Base-by-base conservation (phyloP, 495 filamentous ascomycete genomes). In the Xylaria grammica region DNA sequence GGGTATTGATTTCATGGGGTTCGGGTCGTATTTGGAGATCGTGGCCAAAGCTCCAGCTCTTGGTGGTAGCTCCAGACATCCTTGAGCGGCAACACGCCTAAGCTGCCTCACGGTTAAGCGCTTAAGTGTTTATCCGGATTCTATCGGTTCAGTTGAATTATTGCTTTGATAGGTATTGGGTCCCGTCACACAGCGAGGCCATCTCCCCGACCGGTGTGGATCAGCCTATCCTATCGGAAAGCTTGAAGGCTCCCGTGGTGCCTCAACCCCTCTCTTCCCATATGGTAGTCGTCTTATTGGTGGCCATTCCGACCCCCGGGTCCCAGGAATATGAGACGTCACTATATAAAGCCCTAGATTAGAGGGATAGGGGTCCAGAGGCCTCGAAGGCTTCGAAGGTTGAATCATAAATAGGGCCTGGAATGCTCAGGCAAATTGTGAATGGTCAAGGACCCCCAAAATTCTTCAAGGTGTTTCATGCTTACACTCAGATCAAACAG, bases 381-480 rank as follows among this genome's bases (percentile, higher is more conserved):
- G n/a, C n/a, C n/a, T n/a, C n/a, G n/a, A n/a, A n/a, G n/a, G n/a
- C n/a, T n/a, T n/a, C n/a, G n/a, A n/a, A n/a, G 38, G 75, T 83
- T 30, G 76, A 79, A 32, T 80, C 83, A 8, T 22, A 83, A 80
- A 15, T 74, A 85, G 1, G 78, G 75, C 0, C 66, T 86, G 26
- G 81, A 76, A 48, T 85, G 78, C 77, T 85, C 72, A n/a, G n/a
- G n/a, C n/a, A n/a, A n/a, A 70, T 86, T 67, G 81, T 85, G 29
- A 74, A 82, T 1, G 78, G 82, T 46, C 74, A n/a, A n/a, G n/a
- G n/a, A n/a, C 85, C 1, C 77, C 85, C 36, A 66, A 66, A 56
- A 61, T 56, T 19, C 61, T 56, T 24, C 55, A 66, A 32, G 63
- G 60, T 50, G 29, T 40, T 42, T 54, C 63, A 40, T 42, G 19